Evolutionary conservation across 2,329 filamentous ascomycete species (phyloP), one percentile per base, ranked within the genome.

Genomic region (Fonsecaea pugnacius): DNA sequence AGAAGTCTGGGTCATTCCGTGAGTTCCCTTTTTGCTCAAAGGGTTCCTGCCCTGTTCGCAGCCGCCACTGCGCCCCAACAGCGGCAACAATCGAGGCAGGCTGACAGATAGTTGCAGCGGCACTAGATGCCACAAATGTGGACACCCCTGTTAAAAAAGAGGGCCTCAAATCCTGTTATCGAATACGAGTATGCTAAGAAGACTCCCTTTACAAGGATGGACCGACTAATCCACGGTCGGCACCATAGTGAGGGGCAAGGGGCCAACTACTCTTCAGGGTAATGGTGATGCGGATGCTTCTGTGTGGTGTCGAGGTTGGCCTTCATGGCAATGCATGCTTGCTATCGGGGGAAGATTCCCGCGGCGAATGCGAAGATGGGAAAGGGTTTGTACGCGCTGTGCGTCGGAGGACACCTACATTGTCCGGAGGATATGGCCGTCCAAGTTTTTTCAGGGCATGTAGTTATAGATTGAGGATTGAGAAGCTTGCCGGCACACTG

Each of bases 1-100:
- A 58, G 78, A 79, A 68, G 72, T 74, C 27, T 80, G 78, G 78
- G 78, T 80, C 2, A 80, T 80, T 60, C 78, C 78, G 57, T 59
- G 30, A 33, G 57, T 27, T 8, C 4, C 14, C 43, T 32, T 10
- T 24, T 21, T 36, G 30, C 18, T 33, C 14, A 18, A 18, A 27
- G 8, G 18, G 40, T 33, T 7, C 21, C 27, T 10, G 18, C 32
- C 40, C 27, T 16, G n/a, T 7, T 35, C 14, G 36, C 16, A 18
- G 43, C 46, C 4, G 27, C 18, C 18, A 21, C 40, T 48, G n/a
- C 24, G 16, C 21, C 35, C 24, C 40, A 40, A 14, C 16, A 24
- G 24, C 32, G n/a, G 27, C 27, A 24, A 46, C 27, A 33, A 21
- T 43, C 8, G 27, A 33, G 6, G 30, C 57, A 50, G 32, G 35